phyloP scores from a whole-genome alignment of 179 eudicot species.

The Beta macrorhiza region DNA sequence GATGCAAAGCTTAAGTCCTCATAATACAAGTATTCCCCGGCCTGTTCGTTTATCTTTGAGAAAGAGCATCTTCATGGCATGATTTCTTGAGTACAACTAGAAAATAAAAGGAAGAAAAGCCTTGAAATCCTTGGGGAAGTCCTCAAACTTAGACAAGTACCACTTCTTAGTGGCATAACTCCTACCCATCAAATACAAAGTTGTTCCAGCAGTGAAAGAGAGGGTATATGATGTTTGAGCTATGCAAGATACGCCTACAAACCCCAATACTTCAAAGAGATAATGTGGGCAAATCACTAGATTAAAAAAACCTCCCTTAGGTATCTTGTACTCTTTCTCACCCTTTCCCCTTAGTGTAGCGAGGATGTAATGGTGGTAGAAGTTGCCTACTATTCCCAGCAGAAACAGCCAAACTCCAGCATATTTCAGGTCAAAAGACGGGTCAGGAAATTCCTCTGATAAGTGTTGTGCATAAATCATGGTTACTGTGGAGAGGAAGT shows the following conservation, averaged over 20 bases:
- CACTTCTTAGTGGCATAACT: constrained; percentile 58
- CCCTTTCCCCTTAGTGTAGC: constrained; percentile 42
- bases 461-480: constrained; percentile 46
- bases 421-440: constrained; percentile 43
- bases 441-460: constrained; percentile 37
- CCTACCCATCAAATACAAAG: constrained; percentile 45
- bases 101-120: constrained; percentile 39
- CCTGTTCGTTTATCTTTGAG: neutral
- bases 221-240: constrained; percentile 52
- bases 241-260: constrained; percentile 56
- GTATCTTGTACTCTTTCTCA: constrained; percentile 59
- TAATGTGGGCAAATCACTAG: constrained; percentile 66
- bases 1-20: no score
- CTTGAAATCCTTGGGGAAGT: constrained; percentile 58
- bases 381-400: constrained; percentile 51
- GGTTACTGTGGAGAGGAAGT: constrained; percentile 30
- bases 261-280: constrained; percentile 52
- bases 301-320: constrained; percentile 57
- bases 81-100: constrained; percentile 6
- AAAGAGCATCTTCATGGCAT: neutral
- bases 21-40: no score
- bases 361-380: constrained; percentile 63
- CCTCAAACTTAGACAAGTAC: constrained; percentile 65
- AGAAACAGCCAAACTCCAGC: constrained; percentile 39
- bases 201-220: constrained; percentile 32